Conservation (phyloP, 139 green algal genomes). For the Coelastrella sp. region DNA sequence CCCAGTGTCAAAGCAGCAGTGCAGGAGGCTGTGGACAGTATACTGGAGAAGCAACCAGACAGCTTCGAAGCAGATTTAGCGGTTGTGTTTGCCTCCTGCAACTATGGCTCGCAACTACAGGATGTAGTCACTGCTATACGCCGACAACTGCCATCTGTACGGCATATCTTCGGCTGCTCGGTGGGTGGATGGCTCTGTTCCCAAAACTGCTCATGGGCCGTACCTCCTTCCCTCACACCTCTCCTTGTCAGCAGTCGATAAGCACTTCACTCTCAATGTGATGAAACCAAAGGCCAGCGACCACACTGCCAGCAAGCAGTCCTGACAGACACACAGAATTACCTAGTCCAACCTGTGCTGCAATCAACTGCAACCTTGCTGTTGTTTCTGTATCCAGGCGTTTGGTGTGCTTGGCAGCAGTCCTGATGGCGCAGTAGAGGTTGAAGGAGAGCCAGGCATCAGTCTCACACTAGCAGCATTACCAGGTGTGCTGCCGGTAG, state of each 20-base stretch:
- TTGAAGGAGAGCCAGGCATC: constrained; percentile 40
- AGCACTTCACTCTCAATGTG: no score
- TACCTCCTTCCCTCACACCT: no score
- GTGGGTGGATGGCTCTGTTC: no score
- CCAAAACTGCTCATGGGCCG: no score
- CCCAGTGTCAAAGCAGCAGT: constrained; percentile 26
- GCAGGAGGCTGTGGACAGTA: constrained; percentile 25
- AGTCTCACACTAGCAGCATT: constrained; percentile 30
- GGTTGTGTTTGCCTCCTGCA: constrained; percentile 42
- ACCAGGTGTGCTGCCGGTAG: background rate
- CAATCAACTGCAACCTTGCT: background rate
- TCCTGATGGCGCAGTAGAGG: background rate
- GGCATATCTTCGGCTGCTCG: constrained; percentile 48
- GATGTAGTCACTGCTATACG: constrained; percentile 28
- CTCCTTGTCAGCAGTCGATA: no score
- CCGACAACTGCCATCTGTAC: constrained; percentile 19
- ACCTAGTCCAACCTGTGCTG: no score
- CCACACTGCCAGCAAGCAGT: no score
- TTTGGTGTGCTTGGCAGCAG: constrained; percentile 44
- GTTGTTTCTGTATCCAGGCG: constrained; percentile 17
- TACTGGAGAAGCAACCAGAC: background rate
- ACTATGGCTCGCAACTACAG: constrained; percentile 44
- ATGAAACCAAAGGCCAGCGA: no score
- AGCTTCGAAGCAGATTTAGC: constrained; percentile 36
- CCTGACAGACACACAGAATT: no score